Percentiles rank a stretch among this genome's conserved stretches.
phyloP scores from a whole-genome alignment of 192 early-diverging fungal genomes.

The Umbelopsis vinacea region DNA sequence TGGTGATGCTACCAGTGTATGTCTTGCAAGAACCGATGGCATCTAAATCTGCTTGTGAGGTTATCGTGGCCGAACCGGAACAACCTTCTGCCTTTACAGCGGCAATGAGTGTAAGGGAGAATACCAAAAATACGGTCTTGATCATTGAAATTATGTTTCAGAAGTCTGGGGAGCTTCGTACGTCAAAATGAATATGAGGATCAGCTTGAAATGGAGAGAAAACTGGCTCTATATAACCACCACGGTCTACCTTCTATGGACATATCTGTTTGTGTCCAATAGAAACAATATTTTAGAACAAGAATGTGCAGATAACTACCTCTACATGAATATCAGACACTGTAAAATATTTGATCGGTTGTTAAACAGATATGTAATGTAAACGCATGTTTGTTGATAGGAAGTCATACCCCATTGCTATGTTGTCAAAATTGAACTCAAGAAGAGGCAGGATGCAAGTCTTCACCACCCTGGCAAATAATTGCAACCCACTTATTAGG shows the following conservation, averaged over 20 bases:
- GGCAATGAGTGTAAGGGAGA: background rate
- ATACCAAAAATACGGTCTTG: background rate
- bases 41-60: slow-evolving; percentile 36
- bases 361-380: background rate
- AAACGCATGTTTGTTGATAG: background rate
- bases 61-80: background rate
- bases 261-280: slow-evolving; percentile 18
- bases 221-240: background rate
- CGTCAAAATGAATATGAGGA: background rate
- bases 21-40: slow-evolving; percentile 23
- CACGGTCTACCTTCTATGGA: background rate
- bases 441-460: too few relatives aligned
- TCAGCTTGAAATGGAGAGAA: too few relatives aligned
- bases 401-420: background rate
- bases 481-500: too few relatives aligned
- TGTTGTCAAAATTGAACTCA: too few relatives aligned
- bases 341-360: background rate
- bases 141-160: background rate
- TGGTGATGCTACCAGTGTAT: slow-evolving; percentile 35
- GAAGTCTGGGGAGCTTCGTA: background rate
- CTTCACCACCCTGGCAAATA: too few relatives aligned
- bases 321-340: background rate
- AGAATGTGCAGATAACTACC: background rate
- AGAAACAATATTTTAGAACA: background rate
- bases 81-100: background rate